A percentile compares a stretch with the other conserved stretches of the same genome.
These are phyloP conservation scores for Yamagishiella unicocca DNA, from an alignment of 139 green algal genomes.

Conservation along the genomic window DNA sequence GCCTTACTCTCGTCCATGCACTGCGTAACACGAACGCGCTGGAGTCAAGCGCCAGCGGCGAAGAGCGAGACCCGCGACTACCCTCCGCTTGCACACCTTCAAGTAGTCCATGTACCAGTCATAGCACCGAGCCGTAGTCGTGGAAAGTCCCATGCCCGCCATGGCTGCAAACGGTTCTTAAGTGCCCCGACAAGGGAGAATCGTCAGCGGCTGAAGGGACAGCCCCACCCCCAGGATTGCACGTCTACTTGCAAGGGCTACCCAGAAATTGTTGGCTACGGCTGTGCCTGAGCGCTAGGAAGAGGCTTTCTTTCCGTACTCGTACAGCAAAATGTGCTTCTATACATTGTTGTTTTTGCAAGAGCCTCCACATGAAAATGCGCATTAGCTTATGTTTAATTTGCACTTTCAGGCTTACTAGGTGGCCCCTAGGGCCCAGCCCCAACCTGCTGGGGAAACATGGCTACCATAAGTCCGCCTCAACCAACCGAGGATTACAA, in stretches of 20 bases:
- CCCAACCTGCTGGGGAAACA: too few species aligned
- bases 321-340: too few species aligned
- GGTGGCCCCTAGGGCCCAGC: too few species aligned
- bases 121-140: constrained; percentile 53
- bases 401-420: too few species aligned
- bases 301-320: too few species aligned
- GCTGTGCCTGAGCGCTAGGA: too few species aligned
- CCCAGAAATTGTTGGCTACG: too few species aligned
- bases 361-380: too few species aligned
- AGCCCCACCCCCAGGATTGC: too few species aligned
- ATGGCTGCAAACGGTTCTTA: constrained; percentile 3
- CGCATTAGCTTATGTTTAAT: too few species aligned
- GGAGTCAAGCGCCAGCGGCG: background rate
- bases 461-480: background rate
- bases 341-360: too few species aligned
- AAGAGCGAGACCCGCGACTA: background rate
- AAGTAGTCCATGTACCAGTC: constrained; percentile 61
- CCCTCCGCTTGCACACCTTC: constrained; percentile 27
- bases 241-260: too few species aligned
- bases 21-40: constrained; percentile 24
- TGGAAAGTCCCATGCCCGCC: constrained; percentile 50
- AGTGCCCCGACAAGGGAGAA: constrained; percentile 3
- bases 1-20: constrained; percentile 67
- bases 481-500: constrained; percentile 40
- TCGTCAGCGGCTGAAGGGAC: background rate